phyloP scores from a whole-genome alignment of 768 basidiomycete genomes.

The Tephrocybe sp. region DNA sequence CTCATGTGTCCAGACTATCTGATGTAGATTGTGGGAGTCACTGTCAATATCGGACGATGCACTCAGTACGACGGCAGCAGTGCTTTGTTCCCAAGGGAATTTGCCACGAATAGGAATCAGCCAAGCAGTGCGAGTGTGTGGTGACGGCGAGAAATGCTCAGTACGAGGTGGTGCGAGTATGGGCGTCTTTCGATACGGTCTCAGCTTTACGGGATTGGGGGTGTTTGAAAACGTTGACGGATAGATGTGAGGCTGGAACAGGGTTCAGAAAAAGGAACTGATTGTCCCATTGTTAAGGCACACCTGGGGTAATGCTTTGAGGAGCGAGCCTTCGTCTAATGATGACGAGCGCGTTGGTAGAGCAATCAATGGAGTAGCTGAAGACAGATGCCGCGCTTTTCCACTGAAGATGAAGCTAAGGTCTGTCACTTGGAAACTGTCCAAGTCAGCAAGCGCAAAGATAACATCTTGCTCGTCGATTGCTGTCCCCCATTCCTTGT shows the following conservation, averaged over 20 bases:
- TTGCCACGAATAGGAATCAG: constrained; percentile 54
- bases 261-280: constrained; percentile 7
- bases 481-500: constrained; percentile 39
- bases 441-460: constrained; percentile 35
- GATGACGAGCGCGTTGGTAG: background rate
- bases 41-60: constrained; percentile 17
- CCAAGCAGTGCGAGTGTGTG: constrained; percentile 49
- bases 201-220: constrained; percentile 20
- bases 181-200: constrained; percentile 35
- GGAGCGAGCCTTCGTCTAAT: constrained; percentile 32
- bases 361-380: background rate
- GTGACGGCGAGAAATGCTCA: constrained; percentile 14
- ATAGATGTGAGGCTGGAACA: constrained; percentile 34
- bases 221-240: constrained; percentile 23
- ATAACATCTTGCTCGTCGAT: constrained; percentile 31
- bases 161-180: constrained; percentile 36
- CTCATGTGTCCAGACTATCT: constrained; percentile 45
- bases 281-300: constrained; percentile 16
- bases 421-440: constrained; percentile 41
- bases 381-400: background rate
- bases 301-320: constrained; percentile 43
- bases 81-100: constrained; percentile 46
- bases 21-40: constrained; percentile 19
- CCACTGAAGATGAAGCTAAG: constrained; percentile 16
- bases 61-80: constrained; percentile 40